phyloP scores from a whole-genome alignment of 192 early-diverging fungal genomes.

The Podochytrium sp. region DNA sequence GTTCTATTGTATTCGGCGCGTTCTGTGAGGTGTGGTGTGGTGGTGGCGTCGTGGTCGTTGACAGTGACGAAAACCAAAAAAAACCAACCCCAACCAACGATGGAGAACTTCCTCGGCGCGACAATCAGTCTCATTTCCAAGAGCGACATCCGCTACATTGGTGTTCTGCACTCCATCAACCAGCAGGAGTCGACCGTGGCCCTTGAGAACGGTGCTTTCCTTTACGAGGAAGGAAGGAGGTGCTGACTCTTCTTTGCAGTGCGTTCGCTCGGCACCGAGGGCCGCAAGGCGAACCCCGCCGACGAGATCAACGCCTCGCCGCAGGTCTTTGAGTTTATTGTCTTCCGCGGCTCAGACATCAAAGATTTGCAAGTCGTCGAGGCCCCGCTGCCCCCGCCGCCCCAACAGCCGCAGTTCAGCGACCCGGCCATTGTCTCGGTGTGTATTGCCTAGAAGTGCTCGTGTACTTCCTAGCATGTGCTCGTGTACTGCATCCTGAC shows the following conservation, averaged over 20 bases:
- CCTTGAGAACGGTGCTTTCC: constrained; percentile 75
- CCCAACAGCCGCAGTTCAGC: constrained; percentile 63
- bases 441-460: neutral
- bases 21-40: too few relatives aligned
- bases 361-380: constrained; percentile 77
- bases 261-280: constrained; percentile 95
- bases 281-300: constrained; percentile 71
- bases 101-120: constrained; percentile 49
- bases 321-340: constrained; percentile 88
- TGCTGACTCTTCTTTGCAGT: constrained; percentile 50
- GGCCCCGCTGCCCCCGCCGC: constrained; percentile 49
- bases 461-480: neutral
- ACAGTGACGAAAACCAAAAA: neutral
- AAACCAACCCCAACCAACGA: neutral
- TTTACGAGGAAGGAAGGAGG: neutral
- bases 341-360: constrained; percentile 93
- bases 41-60: too few relatives aligned
- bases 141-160: constrained; percentile 89
- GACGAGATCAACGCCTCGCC: constrained; percentile 89
- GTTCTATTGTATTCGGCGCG: too few relatives aligned
- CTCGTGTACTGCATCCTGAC: neutral
- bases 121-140: constrained; percentile 80
- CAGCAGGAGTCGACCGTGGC: constrained; percentile 84
- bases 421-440: constrained; percentile 81
- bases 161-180: constrained; percentile 86